These are phyloP conservation scores for Xerocomellus chrysenteron DNA, from an alignment of 768 basidiomycete species.

Conservation along the genomic window DNA sequence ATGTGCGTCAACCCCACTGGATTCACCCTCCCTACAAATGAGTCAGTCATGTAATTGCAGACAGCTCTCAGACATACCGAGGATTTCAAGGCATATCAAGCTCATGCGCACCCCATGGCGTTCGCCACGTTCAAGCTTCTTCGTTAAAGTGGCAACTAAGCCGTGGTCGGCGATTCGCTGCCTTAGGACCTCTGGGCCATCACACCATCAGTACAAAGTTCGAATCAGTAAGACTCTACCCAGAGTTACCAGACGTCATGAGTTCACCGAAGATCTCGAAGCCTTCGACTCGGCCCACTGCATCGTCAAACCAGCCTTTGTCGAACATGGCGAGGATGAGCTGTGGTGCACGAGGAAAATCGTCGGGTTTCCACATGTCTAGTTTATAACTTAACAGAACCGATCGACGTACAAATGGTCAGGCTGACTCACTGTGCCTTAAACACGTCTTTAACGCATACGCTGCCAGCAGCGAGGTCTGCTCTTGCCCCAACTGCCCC, in stretches of 20 bases:
- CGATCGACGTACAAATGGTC: not conserved
- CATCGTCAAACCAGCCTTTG: conserved; percentile 16
- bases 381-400: not conserved
- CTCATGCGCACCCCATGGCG: conserved; percentile 1
- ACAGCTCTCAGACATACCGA: not conserved
- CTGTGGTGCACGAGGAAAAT: not conserved
- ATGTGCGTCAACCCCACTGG: not conserved
- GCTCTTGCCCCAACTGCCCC: not conserved
- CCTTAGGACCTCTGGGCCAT: not conserved
- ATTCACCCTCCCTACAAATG: not conserved
- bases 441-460: conserved; percentile 8
- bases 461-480: conserved; percentile 5
- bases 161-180: not conserved
- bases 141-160: not conserved
- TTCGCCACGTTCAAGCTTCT: not conserved
- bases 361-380: not conserved
- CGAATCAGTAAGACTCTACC: not conserved
- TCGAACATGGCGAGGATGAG: conserved; percentile 2
- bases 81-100: not conserved
- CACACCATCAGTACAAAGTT: not conserved
- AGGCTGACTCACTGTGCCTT: not conserved
- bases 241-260: not conserved
- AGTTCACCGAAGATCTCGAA: not conserved
- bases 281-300: conserved; percentile 9
- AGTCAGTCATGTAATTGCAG: not conserved